Conservation (phyloP, 2,329 filamentous ascomycete genomes). For the Ilyonectria sp. region DNA sequence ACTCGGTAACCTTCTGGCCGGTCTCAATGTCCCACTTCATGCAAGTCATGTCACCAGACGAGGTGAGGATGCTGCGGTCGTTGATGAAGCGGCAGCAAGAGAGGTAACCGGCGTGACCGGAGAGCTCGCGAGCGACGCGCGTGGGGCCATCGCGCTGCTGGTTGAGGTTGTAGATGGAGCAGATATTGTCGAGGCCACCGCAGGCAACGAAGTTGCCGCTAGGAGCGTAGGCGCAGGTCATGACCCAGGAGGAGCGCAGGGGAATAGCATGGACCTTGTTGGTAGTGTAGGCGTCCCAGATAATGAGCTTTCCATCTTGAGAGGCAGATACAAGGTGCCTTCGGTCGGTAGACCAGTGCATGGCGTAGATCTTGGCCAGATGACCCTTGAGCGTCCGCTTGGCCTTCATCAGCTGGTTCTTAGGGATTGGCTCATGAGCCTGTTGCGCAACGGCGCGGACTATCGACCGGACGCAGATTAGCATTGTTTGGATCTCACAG, state of each 20-base stretch:
- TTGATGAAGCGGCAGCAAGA: conserved; percentile 99
- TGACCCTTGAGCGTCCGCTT: conserved; percentile 98
- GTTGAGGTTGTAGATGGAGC: conserved; percentile 99
- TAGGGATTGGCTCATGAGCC: conserved; percentile 91
- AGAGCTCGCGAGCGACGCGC: conserved; percentile 93
- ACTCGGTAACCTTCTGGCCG: conserved; percentile 96
- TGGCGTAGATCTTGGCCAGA: conserved; percentile 99
- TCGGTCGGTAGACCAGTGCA: conserved; percentile 99
- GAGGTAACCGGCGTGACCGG: conserved; percentile 96
- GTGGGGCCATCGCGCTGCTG: conserved; percentile 96
- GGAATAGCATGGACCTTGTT: conserved; percentile 99
- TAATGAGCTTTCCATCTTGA: conserved; percentile 99
- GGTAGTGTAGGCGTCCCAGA: conserved; percentile 99
- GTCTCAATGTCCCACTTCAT: conserved; percentile 99
- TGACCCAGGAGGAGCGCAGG: conserved; percentile 98
- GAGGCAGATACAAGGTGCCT: conserved; percentile 97
- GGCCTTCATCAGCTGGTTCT: conserved; percentile 95
- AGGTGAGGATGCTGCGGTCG: conserved; percentile 96
- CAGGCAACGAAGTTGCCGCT: conserved; percentile 99
- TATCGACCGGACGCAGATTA: conserved; percentile 58
- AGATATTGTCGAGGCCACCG: conserved; percentile 99
- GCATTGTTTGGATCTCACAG: conserved; percentile 29
- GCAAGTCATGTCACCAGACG: conserved; percentile 99
- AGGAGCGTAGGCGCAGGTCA: conserved; percentile 99
- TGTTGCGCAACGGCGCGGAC: conserved; percentile 94